Evolutionary conservation across 306 rosid species (phyloP), one percentile per base, ranked within the genome.

Genomic region (Vigna unguiculata): DNA sequence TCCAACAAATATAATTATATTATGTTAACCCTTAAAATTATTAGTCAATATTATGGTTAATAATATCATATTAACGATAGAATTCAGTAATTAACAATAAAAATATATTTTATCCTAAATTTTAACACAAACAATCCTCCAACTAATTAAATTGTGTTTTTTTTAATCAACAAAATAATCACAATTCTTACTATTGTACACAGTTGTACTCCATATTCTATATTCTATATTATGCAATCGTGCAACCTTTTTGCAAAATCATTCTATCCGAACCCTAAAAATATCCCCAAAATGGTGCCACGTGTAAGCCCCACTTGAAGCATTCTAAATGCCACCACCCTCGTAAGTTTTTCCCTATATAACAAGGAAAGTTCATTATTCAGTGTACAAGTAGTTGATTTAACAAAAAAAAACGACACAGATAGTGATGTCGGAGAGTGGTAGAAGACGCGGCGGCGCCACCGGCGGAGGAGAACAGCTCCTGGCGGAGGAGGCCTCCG

Each of bases 381-480:
- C 9, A 55, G 15, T 6, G 9, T 22, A 10, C 61, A 21, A 4
- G n/a, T 15, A 22, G 2, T 7, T 19, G 20, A 52, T 52, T 30
- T 1, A 5, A 40, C 2, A 38, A 7, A 38, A 4, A 24, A 57
- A 24, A 57, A 24, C 9, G 13, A 24, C 13, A 11, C 7, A 3
- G 7, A 6, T 16, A 7, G 13, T 2, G 15, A 65, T 80, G 84
- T 71, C 59, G 11, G 76, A 57, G 21, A 22, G 49, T 38, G 12
- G 36, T 24, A 46, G 63, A 1, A 30, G 46, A 30, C 19, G 19
- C 30, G 46, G 14, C 60, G 61, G 47, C 46, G 24, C 62, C 45
- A 6, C 25, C 64, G 9, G 19, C 0, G 24, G 76, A 47, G 40
- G 57, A 0, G 75, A 72, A 30, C 74, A 48, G 12, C 53, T 52